A percentile compares a stretch with the other conserved stretches of the same genome.
phyloP scores from a whole-genome alignment of 1,139 yeast species.

The Suhomyces chickasaworum region DNA sequence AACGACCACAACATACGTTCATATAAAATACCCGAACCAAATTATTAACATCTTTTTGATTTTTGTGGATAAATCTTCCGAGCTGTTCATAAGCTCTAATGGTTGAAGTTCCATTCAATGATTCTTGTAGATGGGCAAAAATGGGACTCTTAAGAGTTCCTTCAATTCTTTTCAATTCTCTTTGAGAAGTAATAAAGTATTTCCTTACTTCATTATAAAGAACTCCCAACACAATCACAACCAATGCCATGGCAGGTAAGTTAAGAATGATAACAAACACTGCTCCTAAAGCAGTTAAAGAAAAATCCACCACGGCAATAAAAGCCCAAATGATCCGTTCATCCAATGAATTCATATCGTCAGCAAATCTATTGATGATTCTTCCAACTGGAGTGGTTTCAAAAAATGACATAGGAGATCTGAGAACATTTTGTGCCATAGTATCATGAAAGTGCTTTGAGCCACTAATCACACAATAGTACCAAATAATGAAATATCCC shows the following conservation, averaged over 20 bases:
- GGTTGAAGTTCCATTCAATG: conserved; percentile 41
- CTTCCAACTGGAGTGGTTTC: conserved; percentile 37
- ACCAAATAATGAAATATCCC: conserved; percentile 31
- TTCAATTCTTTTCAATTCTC: conserved; percentile 39
- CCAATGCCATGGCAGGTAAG: conserved; percentile 37
- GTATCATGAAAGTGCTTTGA: conserved; percentile 29
- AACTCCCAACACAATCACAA: conserved; percentile 24
- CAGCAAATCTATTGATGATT: conserved; percentile 33
- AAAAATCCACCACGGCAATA: conserved; percentile 26
- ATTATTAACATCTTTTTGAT: conserved; percentile 24
- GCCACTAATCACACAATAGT: conserved; percentile 29
- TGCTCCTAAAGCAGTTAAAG: conserved; percentile 28
- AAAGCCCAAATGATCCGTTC: conserved; percentile 36
- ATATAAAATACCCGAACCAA: conserved; percentile 26
- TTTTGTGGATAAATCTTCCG: conserved; percentile 30
- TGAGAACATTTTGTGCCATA: conserved; percentile 28
- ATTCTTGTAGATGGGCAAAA: conserved; percentile 41
- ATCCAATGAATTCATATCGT: conserved; percentile 37
- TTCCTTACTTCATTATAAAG: conserved; percentile 34
- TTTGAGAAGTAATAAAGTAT: conserved; percentile 37
- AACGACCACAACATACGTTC: conserved; percentile 33
- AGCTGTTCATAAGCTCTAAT: conserved; percentile 34
- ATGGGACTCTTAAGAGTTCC: conserved; percentile 38
- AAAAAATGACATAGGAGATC: conserved; percentile 37
- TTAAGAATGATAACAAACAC: conserved; percentile 33